A percentile compares a stretch with the other conserved stretches of the same genome.
These are phyloP conservation scores for Closterium sp. DNA, from an alignment of 139 green algal species.

Conservation along the genomic window DNA sequence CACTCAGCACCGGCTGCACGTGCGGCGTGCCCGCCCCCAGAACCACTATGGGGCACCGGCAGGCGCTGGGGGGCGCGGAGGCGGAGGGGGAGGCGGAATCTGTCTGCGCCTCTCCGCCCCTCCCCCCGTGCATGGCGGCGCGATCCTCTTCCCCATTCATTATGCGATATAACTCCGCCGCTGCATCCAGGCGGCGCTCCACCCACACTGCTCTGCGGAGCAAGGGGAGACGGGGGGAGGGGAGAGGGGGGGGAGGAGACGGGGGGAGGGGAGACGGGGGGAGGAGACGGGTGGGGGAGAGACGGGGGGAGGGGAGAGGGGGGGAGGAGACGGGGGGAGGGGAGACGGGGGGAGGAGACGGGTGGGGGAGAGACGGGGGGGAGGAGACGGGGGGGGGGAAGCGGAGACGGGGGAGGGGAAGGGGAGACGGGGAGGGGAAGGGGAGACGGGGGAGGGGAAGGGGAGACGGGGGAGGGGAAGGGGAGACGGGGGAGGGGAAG, in stretches of 20 bases:
- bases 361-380: not conserved
- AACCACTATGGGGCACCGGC: constrained; percentile 26
- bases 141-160: not conserved
- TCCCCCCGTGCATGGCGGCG: not conserved
- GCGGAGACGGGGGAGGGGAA: no score
- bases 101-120: no score
- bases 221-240: not conserved
- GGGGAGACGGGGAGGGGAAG: no score
- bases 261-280: not conserved
- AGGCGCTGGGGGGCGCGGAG: not conserved
- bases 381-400: no score
- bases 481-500: no score
- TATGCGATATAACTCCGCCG: not conserved
- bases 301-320: not conserved
- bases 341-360: not conserved
- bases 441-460: no score
- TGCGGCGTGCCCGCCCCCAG: constrained; percentile 49
- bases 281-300: not conserved
- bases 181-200: constrained; percentile 21
- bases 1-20: constrained; percentile 14
- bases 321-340: not conserved
- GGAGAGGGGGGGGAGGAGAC: not conserved
- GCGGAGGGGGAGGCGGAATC: not conserved
- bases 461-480: no score
- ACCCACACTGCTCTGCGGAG: constrained; percentile 27